phyloP scores from a whole-genome alignment of 345 rosid genomes.

The Arabis alpina region DNA sequence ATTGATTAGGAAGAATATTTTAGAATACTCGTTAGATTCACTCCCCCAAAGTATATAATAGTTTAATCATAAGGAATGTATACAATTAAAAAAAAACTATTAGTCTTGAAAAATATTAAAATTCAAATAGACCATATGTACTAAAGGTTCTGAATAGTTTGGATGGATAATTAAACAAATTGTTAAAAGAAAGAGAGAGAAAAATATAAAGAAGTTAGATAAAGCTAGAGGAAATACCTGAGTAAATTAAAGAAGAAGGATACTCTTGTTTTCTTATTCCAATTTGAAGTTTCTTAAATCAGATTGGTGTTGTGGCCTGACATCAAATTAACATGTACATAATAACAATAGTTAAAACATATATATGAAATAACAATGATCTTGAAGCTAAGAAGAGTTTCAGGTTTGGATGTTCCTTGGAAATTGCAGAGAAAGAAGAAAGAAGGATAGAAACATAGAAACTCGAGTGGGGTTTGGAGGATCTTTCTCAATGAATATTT shows the following conservation, averaged over 20 bases:
- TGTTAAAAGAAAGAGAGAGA: background rate
- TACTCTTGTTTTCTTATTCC: slow-evolving; percentile 21
- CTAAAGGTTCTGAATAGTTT: background rate
- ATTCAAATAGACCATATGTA: background rate
- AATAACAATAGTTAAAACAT: background rate
- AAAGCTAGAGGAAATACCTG: slow-evolving; percentile 18
- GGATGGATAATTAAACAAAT: background rate
- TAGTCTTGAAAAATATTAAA: background rate
- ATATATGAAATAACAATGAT: background rate
- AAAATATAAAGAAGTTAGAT: background rate
- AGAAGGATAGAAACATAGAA: background rate
- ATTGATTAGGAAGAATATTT: background rate
- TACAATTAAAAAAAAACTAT: background rate
- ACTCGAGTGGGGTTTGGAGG: background rate
- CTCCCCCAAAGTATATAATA: background rate
- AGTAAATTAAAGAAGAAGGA: slow-evolving; percentile 14
- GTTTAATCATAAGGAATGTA: background rate
- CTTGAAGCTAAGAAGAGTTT: slow-evolving; percentile 18
- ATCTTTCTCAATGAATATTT: background rate
- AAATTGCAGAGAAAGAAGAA: slow-evolving; percentile 10
- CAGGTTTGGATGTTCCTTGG: slow-evolving; percentile 3
- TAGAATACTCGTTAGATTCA: slow-evolving; percentile 1
- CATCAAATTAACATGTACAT: background rate
- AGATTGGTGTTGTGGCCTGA: slow-evolving; percentile 6
- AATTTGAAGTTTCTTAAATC: background rate